A percentile compares a stretch with the other conserved stretches of the same genome.
These are phyloP conservation scores for Lenwebbia sp. DNA, from an alignment of 345 rosid species.

Conservation along the genomic window DNA sequence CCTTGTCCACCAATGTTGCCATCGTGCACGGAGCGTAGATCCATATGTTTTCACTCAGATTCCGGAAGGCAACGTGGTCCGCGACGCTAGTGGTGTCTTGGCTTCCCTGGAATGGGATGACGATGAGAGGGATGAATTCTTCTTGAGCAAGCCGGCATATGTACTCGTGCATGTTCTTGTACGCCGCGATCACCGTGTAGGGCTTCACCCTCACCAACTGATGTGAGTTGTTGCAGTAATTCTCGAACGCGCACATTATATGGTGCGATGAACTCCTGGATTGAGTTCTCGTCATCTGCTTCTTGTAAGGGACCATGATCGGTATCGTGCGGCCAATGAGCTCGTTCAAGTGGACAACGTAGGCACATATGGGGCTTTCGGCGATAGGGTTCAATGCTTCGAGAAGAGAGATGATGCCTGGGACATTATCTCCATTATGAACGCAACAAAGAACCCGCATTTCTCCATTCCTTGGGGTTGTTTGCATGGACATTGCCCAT, in stretches of 20 bases:
- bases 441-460: conserved; percentile 12
- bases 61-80: not conserved
- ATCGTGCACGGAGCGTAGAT: conserved; percentile 1
- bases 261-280: not conserved
- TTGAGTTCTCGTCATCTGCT: not conserved
- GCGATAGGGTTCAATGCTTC: not conserved
- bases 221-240: not conserved
- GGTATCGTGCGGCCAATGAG: conserved; percentile 12
- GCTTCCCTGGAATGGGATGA: conserved; percentile 11
- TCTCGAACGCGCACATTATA: conserved; percentile 11
- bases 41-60: not conserved
- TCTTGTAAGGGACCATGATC: conserved; percentile 5
- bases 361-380: conserved; percentile 1
- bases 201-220: not conserved
- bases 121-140: conserved; percentile 3
- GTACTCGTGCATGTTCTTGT: conserved; percentile 11
- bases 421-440: conserved; percentile 6
- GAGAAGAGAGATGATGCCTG: conserved; percentile 8
- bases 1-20: not conserved
- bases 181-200: not conserved
- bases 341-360: conserved; percentile 8
- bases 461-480: not conserved
- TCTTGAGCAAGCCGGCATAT: conserved; percentile 13
- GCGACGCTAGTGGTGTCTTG: conserved; percentile 13
- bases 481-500: not conserved